A percentile compares a stretch with the other conserved stretches of the same genome.
Evolutionary conservation across 352 stramenopile genomes (phyloP).

Genomic region (Globisporangium parvum): DNA sequence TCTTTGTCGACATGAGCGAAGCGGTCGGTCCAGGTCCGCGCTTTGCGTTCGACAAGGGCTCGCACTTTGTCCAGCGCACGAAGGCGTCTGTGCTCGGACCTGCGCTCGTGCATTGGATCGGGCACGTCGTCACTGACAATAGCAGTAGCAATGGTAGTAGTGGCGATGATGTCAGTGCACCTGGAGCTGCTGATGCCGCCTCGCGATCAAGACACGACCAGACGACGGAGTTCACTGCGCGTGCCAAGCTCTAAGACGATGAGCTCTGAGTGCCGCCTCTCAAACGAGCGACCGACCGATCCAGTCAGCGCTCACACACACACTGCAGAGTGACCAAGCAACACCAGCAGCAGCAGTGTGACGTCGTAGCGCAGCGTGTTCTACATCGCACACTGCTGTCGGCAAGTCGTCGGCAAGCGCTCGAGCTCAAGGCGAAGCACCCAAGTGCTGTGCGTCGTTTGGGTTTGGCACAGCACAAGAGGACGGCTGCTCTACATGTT

Average conservation of each 20-base stretch:
- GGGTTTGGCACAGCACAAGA: neutral
- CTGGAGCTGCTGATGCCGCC: neutral
- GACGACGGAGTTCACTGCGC: neutral
- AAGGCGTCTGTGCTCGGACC: constrained; percentile 22
- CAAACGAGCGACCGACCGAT: no score
- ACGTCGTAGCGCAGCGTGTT: no score
- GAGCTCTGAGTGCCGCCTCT: neutral
- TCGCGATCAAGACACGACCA: neutral
- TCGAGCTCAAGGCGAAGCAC: no score
- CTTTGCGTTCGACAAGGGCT: constrained; percentile 28
- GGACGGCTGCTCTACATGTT: neutral
- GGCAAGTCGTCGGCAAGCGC: no score
- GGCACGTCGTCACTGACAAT: constrained; percentile 14
- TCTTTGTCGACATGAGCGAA: constrained; percentile 35
- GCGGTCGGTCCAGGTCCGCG: constrained; percentile 22
- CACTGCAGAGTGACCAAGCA: no score
- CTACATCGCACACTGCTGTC: no score
- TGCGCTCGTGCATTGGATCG: constrained; percentile 21
- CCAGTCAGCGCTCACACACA: no score
- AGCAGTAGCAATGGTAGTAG: neutral
- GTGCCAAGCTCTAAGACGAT: neutral
- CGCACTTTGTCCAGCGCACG: constrained; percentile 56
- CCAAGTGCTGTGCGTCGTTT: neutral
- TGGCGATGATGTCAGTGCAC: neutral
- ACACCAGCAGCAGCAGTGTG: no score